Evolutionary conservation across 2,329 filamentous ascomycete genomes (phyloP).

Genomic region (Achaetomium macrosporum): DNA sequence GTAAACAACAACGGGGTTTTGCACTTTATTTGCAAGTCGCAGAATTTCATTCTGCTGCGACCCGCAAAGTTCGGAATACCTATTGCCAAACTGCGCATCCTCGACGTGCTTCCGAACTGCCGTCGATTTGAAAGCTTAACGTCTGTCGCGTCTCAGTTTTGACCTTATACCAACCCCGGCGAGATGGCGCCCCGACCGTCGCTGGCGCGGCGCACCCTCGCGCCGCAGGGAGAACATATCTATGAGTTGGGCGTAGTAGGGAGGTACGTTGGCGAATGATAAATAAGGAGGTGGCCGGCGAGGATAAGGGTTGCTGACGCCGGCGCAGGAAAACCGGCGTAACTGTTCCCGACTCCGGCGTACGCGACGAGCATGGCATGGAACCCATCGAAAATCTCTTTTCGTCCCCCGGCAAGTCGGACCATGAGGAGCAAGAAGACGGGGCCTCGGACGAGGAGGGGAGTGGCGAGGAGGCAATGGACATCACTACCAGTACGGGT

Average conservation of each 20-base stretch:
- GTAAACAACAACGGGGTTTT: constrained; percentile 8
- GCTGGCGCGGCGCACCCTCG: constrained; percentile 32
- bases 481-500: constrained; percentile 36
- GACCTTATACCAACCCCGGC: background rate
- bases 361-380: constrained; percentile 87
- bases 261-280: constrained; percentile 34
- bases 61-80: background rate
- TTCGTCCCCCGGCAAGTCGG: constrained; percentile 61
- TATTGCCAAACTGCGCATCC: background rate
- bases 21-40: background rate
- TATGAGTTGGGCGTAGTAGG: constrained; percentile 46
- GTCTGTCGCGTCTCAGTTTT: background rate
- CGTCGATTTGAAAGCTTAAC: background rate
- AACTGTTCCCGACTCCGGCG: constrained; percentile 67
- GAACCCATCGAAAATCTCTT: constrained; percentile 83
- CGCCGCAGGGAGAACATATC: constrained; percentile 39
- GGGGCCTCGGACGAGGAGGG: constrained; percentile 23
- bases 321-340: constrained; percentile 77
- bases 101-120: background rate
- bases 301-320: background rate
- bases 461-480: constrained; percentile 45
- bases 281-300: background rate
- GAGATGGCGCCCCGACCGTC: constrained; percentile 36
- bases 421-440: constrained; percentile 27
- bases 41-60: background rate